A percentile compares a stretch with the other conserved stretches of the same genome.
These are phyloP conservation scores for Chlamydomonas incerta DNA, from an alignment of 139 green algal species.

Conservation along the genomic window DNA sequence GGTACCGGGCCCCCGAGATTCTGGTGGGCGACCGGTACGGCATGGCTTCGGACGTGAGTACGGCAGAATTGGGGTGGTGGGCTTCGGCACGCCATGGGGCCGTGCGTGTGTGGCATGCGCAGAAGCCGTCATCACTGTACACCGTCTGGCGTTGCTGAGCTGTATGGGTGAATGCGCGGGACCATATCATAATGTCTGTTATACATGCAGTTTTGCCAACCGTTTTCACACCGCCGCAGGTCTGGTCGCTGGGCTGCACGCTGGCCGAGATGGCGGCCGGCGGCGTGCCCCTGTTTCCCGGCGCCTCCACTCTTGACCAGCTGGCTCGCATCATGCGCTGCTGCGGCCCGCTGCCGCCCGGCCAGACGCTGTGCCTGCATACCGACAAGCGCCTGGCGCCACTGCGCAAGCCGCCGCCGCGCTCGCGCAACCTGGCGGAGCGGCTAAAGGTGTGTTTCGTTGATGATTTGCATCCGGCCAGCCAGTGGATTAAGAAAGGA, in stretches of 20 bases:
- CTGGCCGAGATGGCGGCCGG: slow-evolving; percentile 73
- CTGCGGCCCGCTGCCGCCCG: slow-evolving; percentile 55
- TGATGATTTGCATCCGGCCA: too few relatives aligned
- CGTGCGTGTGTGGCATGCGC: too few relatives aligned
- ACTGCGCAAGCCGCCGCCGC: neutral
- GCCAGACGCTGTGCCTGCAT: neutral
- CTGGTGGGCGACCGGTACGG: neutral
- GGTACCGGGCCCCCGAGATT: neutral
- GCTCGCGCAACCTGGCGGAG: neutral
- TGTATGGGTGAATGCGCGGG: too few relatives aligned
- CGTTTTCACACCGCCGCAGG: neutral
- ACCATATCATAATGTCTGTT: too few relatives aligned
- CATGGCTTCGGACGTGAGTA: neutral
- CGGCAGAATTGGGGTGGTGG: too few relatives aligned
- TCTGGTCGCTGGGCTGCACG: slow-evolving; percentile 67
- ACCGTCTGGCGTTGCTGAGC: too few relatives aligned
- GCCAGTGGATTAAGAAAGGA: too few relatives aligned
- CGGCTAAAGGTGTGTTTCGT: neutral
- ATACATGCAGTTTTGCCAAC: too few relatives aligned
- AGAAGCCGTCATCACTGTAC: too few relatives aligned
- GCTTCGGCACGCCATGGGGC: too few relatives aligned
- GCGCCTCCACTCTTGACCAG: slow-evolving; percentile 72
- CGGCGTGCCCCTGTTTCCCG: slow-evolving; percentile 79
- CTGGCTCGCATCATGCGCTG: slow-evolving; percentile 75
- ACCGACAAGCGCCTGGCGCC: neutral